Percentiles rank a stretch among this genome's conserved stretches.
These are phyloP conservation scores for Carex littledalei DNA, from an alignment of 176 grass and related monocot genomes.

Conservation along the genomic window DNA sequence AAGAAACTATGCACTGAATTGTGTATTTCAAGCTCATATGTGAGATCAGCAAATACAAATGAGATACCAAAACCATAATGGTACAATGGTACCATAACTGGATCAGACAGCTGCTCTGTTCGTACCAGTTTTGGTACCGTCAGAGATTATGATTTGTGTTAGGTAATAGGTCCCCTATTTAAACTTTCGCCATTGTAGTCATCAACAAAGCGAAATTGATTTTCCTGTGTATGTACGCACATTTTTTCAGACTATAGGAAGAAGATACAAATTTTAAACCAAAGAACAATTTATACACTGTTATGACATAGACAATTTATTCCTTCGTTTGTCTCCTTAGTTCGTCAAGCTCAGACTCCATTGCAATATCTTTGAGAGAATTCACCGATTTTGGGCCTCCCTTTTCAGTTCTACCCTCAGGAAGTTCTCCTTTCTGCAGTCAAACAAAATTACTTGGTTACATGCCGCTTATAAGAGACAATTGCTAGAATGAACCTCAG, in stretches of 20 bases:
- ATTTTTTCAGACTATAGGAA: neutral
- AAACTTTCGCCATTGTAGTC: neutral
- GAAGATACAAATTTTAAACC: neutral
- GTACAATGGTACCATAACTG: neutral
- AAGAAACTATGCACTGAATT: neutral
- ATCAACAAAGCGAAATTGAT: neutral
- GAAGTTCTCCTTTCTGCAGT: slow-evolving; percentile 85
- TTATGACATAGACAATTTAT: slow-evolving; percentile 1
- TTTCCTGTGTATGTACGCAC: neutral
- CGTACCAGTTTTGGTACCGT: neutral
- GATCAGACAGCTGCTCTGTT: neutral
- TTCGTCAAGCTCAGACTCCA: slow-evolving; percentile 76
- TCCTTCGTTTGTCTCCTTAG: slow-evolving; percentile 64
- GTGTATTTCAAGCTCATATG: neutral
- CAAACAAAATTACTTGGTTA: slow-evolving; percentile 8
- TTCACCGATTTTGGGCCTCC: slow-evolving; percentile 24
- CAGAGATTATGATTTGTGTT: neutral
- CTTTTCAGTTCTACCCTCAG: slow-evolving; percentile 43
- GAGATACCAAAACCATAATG: neutral
- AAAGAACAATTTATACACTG: neutral
- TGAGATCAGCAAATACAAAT: neutral
- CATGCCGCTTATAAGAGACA: neutral
- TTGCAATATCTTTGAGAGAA: slow-evolving; percentile 42
- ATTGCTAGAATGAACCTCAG: neutral
- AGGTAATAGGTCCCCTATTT: neutral